Conservation (phyloP, 805 yeast genomes). For the Ogataea trehaloabstinens region DNA sequence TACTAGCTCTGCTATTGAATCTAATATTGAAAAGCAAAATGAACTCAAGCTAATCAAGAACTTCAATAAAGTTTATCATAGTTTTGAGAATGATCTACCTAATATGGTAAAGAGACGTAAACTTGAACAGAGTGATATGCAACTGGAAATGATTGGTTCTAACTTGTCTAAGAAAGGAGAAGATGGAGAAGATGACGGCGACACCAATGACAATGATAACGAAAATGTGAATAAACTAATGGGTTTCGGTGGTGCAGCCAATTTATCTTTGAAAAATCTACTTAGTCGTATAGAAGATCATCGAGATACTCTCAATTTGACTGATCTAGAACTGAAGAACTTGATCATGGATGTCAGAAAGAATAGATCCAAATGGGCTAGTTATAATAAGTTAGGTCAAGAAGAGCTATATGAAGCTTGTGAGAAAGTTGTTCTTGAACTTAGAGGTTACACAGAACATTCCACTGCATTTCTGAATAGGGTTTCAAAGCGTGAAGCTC, state of each 20-base stretch:
- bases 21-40: slow-evolving; percentile 40
- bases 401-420: slow-evolving; percentile 97
- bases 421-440: slow-evolving; percentile 87
- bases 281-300: slow-evolving; percentile 74
- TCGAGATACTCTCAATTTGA: slow-evolving; percentile 69
- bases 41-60: slow-evolving; percentile 49
- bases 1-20: slow-evolving; percentile 36
- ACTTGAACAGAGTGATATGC: slow-evolving; percentile 76
- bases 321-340: slow-evolving; percentile 80
- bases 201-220: slow-evolving; percentile 22
- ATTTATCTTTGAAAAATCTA: slow-evolving; percentile 74
- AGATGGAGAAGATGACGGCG: slow-evolving; percentile 11
- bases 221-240: slow-evolving; percentile 29
- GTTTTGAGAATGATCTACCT: slow-evolving; percentile 72
- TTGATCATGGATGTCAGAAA: slow-evolving; percentile 90
- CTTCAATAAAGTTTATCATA: slow-evolving; percentile 72
- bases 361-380: slow-evolving; percentile 96
- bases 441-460: slow-evolving; percentile 91
- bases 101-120: slow-evolving; percentile 72
- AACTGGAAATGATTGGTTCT: slow-evolving; percentile 44
- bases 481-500: slow-evolving; percentile 98
- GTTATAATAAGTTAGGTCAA: slow-evolving; percentile 92
- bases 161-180: slow-evolving; percentile 12
- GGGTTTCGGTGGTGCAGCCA: slow-evolving; percentile 62
- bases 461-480: slow-evolving; percentile 93